phyloP scores from a whole-genome alignment of 2,329 filamentous ascomycete species.

The Fusarium domesticum region DNA sequence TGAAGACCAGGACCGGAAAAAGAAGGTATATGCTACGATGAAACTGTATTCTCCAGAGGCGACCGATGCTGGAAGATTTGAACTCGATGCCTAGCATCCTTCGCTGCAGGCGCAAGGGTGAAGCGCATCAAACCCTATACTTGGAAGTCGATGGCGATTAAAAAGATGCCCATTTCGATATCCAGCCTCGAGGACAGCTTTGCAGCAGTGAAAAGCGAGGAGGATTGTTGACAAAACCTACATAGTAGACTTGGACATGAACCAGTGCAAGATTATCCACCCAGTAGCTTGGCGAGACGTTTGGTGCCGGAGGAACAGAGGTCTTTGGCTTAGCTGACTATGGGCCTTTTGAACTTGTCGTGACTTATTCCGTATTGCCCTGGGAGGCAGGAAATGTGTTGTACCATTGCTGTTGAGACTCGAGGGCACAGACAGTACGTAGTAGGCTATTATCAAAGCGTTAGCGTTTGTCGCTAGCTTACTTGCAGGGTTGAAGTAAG shows the following conservation, averaged over 20 bases:
- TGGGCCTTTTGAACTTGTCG: neutral
- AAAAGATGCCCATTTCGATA: too few species aligned
- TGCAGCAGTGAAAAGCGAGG: neutral
- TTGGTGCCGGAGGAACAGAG: neutral
- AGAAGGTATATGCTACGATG: constrained; percentile 18
- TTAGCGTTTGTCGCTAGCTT: too few species aligned
- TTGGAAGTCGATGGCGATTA: too few species aligned
- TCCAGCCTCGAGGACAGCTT: neutral
- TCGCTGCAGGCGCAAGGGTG: neutral
- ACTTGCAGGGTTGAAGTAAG: too few species aligned
- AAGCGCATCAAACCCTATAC: neutral
- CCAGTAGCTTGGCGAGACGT: neutral
- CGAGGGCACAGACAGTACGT: too few species aligned
- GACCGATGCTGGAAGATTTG: neutral
- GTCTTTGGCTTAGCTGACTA: neutral
- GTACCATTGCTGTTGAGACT: neutral
- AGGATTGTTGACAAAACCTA: too few species aligned
- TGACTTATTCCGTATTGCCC: neutral
- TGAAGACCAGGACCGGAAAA: constrained; percentile 17
- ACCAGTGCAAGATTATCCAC: neutral
- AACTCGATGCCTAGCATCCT: neutral
- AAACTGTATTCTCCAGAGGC: constrained; percentile 3
- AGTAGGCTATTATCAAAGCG: too few species aligned
- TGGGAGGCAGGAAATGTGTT: neutral
- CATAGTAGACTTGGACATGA: neutral